Evolutionary conservation across 2,329 filamentous ascomycete species (phyloP), one percentile per base, ranked within the genome.

Genomic region (Talaromyces sp.): DNA sequence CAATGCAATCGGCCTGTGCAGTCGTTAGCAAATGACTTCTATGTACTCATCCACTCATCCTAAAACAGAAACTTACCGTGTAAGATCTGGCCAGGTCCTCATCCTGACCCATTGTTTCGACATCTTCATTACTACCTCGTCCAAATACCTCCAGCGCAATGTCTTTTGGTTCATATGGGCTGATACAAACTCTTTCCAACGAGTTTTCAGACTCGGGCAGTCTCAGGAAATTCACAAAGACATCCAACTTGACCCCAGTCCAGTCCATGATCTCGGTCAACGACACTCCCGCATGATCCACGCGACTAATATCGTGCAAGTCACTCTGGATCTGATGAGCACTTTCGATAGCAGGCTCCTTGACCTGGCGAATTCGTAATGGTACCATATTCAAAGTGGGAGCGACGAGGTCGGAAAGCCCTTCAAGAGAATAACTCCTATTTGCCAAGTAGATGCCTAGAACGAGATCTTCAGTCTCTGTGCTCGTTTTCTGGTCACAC

Each of bases 401-500:
- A 32, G 85, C 87, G 0, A 82, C 66, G 2, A 84, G 76, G 0
- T 78, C 70, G 2, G 83, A 76, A 1, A 86, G 70, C 3, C 81
- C 76, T 3, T 81, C 76, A 9, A 81, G 73, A 24, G 78, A 76
- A 11, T 83, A 78, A 0, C 82, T 81, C 56, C 91, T 84, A 71
- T 96, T 96, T 49, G 91, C 90, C 9, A 96, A 83, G 72, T 96
- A 97, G 24, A 96, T 75, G 1, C 92, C 93, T 56, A 96, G 81
- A 0, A 91, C 75, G 1, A 90, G 73, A 43, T 84, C 61, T 5
- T 58, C 24, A 51, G 49, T 38, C 11, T 61, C 49, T 57, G 59
- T 21, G 14, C 19, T 1, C 8, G 43, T 46, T 19, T 46, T 13
- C 19, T 46, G 43, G 19, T 24, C 43, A 11, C 19, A 11, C 43